Base-by-base conservation (phyloP, 768 basidiomycete species). In the Termitomyces sp. region DNA sequence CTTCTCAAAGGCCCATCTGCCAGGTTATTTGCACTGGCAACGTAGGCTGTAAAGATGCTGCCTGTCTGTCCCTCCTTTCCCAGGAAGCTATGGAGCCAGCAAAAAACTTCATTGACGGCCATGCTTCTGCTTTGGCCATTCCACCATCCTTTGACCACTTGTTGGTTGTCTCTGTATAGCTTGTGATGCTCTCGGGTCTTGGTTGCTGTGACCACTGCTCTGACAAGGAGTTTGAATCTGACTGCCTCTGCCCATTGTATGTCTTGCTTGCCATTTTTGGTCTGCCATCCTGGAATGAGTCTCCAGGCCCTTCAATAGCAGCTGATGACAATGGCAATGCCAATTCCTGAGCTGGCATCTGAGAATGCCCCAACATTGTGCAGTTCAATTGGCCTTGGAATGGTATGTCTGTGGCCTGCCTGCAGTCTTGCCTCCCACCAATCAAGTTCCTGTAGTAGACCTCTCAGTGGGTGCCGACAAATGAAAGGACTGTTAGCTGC, bases 231-330 rank as follows among this genome's bases (percentile, higher is more conserved):
- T 32, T 76, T 66, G 52, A 79, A 69, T 0, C 69, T 69, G 4
- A 76, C 52, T 0, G 68, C 70, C 52, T 80, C 73, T 0, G 75
- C 75, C 75, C 76, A 79, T 0, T 60, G 58, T 40, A 78, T 79
- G 56, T 76, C 70, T 0, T 63, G 32, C 5, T 59, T 29, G 3
- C 73, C 71, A 74, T 0, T 62, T 64, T 1, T 60, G 65, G n/a
- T n/a, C n/a, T n/a, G n/a, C n/a, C n/a, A n/a, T n/a, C n/a, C n/a
- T n/a, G n/a, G n/a, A 5, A 60, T 7, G 16, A 73, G 67, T 0
- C 33, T 2, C 65, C 67, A 72, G 0, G 70, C 67, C 1, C 59
- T 1, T 71, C 70, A 73, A 0, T 12, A 12, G 16, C 53, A 35
- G 0, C 54, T 29, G 16, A 72, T 56, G 47, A 52, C 36, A 38